phyloP scores from a whole-genome alignment of 164 flowering plant species.

The Berberis thunbergii region DNA sequence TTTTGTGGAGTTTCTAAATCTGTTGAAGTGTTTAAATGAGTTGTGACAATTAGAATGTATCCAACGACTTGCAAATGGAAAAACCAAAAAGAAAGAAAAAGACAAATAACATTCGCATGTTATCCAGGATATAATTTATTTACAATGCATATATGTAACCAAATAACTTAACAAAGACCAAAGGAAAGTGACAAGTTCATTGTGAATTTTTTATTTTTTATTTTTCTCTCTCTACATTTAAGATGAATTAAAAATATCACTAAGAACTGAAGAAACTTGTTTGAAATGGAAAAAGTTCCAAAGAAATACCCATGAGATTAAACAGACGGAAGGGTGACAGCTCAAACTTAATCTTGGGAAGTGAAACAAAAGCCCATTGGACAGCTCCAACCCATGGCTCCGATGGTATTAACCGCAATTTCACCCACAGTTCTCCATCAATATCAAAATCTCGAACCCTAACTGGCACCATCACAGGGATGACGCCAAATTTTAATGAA shows the following conservation, averaged over 20 bases:
- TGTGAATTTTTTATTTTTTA: too few species aligned
- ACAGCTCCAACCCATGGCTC: conserved; percentile 97
- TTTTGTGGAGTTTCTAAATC: background rate
- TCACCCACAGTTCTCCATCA: conserved; percentile 99
- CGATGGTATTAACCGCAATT: conserved; percentile 80
- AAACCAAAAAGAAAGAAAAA: too few species aligned
- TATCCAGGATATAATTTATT: too few species aligned
- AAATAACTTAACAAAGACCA: too few species aligned
- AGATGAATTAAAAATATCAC: background rate
- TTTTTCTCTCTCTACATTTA: background rate
- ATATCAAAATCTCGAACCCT: conserved; percentile 87
- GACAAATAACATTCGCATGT: background rate
- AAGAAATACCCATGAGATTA: conserved; percentile 77
- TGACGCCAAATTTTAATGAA: conserved; percentile 65
- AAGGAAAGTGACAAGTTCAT: too few species aligned
- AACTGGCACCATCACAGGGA: conserved; percentile 82
- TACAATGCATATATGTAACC: too few species aligned
- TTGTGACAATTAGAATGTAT: background rate
- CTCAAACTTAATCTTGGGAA: conserved; percentile 85
- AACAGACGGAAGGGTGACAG: conserved; percentile 91
- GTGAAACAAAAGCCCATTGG: conserved; percentile 94
- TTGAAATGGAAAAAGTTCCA: background rate
- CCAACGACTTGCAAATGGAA: background rate
- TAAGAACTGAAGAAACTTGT: background rate
- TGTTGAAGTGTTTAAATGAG: too few species aligned